These are phyloP conservation scores for Trichoderma citrinoviride DNA, from an alignment of 2,329 filamentous ascomycete species.

Conservation along the genomic window DNA sequence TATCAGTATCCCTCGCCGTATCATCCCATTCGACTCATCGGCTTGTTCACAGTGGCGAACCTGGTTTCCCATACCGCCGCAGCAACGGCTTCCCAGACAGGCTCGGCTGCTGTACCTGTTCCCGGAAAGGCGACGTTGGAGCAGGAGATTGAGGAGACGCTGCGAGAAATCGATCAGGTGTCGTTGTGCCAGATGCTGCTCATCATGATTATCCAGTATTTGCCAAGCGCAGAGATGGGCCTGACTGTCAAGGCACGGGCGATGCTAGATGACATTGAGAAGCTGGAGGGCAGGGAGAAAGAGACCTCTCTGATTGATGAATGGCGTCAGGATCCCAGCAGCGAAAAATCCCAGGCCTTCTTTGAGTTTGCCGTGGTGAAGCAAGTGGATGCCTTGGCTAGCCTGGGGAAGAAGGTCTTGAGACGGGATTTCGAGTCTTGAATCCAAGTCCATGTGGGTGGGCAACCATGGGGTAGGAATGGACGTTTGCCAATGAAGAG, in stretches of 20 bases:
- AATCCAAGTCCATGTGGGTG: no score
- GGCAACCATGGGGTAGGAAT: no score
- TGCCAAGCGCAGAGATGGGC: slow-evolving; percentile 46
- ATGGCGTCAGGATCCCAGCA: slow-evolving; percentile 44
- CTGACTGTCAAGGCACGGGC: slow-evolving; percentile 43
- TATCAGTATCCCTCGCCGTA: slow-evolving; percentile 51
- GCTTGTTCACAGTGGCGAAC: slow-evolving; percentile 51
- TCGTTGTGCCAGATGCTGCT: slow-evolving; percentile 54
- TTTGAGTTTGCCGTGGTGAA: slow-evolving; percentile 50
- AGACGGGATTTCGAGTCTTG: slow-evolving; percentile 38
- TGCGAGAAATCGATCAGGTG: slow-evolving; percentile 50
- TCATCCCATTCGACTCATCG: slow-evolving; percentile 49
- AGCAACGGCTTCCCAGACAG: slow-evolving; percentile 33
- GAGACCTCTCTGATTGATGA: slow-evolving; percentile 44
- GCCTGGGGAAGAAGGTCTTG: slow-evolving; percentile 46
- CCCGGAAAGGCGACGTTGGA: slow-evolving; percentile 28
- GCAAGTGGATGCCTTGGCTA: slow-evolving; percentile 47
- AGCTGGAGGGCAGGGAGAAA: slow-evolving; percentile 44
- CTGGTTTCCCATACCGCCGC: slow-evolving; percentile 51
- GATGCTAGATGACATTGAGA: slow-evolving; percentile 50
- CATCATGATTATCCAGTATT: slow-evolving; percentile 45
- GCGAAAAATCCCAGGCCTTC: slow-evolving; percentile 43
- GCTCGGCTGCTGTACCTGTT: slow-evolving; percentile 29
- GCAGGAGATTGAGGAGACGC: slow-evolving; percentile 29
- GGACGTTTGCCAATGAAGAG: no score